phyloP scores from a whole-genome alignment of 805 yeast species.

The Starmerella cellae region DNA sequence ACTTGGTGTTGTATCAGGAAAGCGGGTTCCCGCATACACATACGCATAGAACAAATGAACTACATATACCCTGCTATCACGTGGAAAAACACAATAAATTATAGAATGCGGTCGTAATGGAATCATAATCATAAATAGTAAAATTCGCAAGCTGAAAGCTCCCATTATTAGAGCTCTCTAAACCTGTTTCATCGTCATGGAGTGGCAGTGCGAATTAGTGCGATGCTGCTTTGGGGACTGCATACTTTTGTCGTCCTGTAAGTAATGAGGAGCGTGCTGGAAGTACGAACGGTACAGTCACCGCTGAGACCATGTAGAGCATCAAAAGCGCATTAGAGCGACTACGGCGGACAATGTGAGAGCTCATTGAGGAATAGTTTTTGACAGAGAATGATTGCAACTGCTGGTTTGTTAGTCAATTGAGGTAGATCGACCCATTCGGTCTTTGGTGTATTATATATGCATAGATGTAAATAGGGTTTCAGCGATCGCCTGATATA shows the following conservation, averaged over 20 bases:
- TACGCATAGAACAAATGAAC: too few species aligned
- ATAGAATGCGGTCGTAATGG: background rate
- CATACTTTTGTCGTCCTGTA: constrained; percentile 1
- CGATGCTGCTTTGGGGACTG: background rate
- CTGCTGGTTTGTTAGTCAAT: background rate
- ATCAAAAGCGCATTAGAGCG: constrained; percentile 13
- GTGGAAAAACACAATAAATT: background rate
- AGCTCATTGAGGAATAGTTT: too few species aligned
- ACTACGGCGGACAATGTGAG: background rate
- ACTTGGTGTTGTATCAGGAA: too few species aligned
- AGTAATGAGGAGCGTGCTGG: constrained; percentile 23
- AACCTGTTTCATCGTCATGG: too few species aligned
- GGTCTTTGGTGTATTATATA: background rate
- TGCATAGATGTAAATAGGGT: background rate
- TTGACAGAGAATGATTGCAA: background rate
- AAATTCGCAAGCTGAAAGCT: too few species aligned
- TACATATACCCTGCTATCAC: background rate
- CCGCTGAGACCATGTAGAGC: constrained; percentile 22
- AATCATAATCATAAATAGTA: background rate
- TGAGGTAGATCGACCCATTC: background rate
- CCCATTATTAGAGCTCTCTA: too few species aligned
- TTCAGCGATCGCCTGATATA: background rate
- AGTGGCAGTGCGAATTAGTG: too few species aligned
- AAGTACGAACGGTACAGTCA: constrained; percentile 24
- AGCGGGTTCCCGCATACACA: too few species aligned